Conservation (phyloP, 331 rosid genomes). For the Erythrophleum ivorense region DNA sequence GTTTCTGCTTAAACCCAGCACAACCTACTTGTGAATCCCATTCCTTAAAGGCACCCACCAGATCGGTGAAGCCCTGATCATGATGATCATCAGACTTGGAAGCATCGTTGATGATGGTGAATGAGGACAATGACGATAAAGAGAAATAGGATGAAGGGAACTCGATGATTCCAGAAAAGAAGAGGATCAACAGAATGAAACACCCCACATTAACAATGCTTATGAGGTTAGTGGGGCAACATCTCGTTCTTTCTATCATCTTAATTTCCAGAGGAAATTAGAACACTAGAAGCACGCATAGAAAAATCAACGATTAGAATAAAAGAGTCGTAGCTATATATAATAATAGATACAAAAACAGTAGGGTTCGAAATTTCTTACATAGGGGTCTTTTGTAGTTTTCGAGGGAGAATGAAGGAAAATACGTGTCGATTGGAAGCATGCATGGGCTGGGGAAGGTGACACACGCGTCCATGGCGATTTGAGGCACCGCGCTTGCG, state of each 20-base stretch:
- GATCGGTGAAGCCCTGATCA: constrained; percentile 52
- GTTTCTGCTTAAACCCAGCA: constrained; percentile 56
- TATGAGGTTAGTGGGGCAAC: not conserved
- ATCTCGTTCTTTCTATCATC: not conserved
- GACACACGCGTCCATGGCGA: constrained; percentile 1
- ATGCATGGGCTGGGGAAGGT: not conserved
- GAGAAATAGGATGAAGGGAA: not conserved
- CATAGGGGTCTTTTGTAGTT: not conserved
- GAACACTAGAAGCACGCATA: not conserved
- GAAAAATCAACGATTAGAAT: not conserved
- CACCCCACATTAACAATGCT: not conserved
- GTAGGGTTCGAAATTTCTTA: not conserved
- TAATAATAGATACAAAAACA: not conserved
- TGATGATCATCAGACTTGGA: not conserved
- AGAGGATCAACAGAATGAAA: constrained; percentile 17
- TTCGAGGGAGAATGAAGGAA: not conserved
- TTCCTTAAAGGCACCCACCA: constrained; percentile 64
- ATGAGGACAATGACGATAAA: not conserved
- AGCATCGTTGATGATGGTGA: not conserved
- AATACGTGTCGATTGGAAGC: not conserved
- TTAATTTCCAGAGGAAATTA: not conserved
- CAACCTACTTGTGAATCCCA: constrained; percentile 91
- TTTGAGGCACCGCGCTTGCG: not conserved
- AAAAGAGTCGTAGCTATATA: not conserved
- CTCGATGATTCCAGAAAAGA: constrained; percentile 12